Evolutionary conservation across 2,329 filamentous ascomycete genomes (phyloP).

Genomic region (Microcyclospora tardicrescens): DNA sequence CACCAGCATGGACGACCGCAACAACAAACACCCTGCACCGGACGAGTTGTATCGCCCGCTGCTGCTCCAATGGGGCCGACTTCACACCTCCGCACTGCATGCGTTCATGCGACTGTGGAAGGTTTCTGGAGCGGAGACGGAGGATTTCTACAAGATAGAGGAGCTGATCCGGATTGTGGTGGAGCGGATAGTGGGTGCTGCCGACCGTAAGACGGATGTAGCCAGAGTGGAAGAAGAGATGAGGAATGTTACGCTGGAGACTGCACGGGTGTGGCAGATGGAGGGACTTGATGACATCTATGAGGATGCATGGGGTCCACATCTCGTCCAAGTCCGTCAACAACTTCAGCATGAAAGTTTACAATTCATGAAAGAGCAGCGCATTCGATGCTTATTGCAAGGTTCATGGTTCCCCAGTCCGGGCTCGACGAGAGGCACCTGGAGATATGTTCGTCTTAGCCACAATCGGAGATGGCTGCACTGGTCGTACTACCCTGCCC

Average conservation of each 20-base stretch:
- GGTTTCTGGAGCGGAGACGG: constrained; percentile 65
- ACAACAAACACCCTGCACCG: constrained; percentile 45
- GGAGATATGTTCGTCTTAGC: constrained; percentile 77
- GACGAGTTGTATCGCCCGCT: constrained; percentile 72
- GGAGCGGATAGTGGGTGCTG: constrained; percentile 76
- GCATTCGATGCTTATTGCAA: constrained; percentile 74
- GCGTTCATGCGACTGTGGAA: constrained; percentile 92
- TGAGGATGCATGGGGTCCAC: constrained; percentile 86
- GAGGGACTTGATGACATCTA: constrained; percentile 81
- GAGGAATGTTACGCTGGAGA: constrained; percentile 64
- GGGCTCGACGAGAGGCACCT: constrained; percentile 27
- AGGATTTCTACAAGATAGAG: constrained; percentile 86
- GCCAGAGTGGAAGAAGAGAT: constrained; percentile 82
- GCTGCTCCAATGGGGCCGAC: constrained; percentile 79
- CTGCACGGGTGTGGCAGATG: constrained; percentile 81
- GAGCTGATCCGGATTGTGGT: constrained; percentile 82
- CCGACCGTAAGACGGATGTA: constrained; percentile 69
- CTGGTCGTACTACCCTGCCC: constrained; percentile 68
- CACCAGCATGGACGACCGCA: constrained; percentile 43
- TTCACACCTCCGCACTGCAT: constrained; percentile 75
- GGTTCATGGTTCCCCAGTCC: constrained; percentile 73
- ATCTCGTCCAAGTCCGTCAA: constrained; percentile 78
- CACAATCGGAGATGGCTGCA: constrained; percentile 85
- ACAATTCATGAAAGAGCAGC: constrained; percentile 94
- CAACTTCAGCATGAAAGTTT: constrained; percentile 82